phyloP scores from a whole-genome alignment of 495 filamentous ascomycete species.

The Aspergillus olivimuriae region DNA sequence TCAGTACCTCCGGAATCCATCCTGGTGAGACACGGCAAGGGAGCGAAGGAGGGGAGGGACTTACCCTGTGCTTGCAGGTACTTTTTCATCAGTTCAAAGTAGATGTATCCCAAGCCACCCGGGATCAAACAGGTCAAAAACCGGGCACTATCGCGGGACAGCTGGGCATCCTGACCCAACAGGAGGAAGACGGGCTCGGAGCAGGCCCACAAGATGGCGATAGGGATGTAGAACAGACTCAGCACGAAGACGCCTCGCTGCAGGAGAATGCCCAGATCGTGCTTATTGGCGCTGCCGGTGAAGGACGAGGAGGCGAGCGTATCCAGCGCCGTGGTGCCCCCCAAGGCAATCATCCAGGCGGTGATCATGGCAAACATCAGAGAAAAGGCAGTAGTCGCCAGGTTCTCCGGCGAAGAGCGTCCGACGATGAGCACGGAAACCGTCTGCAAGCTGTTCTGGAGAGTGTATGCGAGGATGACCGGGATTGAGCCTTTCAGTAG shows the following conservation, averaged over 20 bases:
- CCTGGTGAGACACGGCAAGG: not conserved
- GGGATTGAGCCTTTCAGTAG: constrained; percentile 66
- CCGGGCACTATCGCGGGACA: constrained; percentile 66
- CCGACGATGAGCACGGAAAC: constrained; percentile 80
- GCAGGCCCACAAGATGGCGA: constrained; percentile 69
- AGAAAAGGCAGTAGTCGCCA: constrained; percentile 80
- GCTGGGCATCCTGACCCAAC: constrained; percentile 73
- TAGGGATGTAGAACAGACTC: constrained; percentile 66
- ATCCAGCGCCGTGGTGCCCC: constrained; percentile 88
- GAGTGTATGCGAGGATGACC: constrained; percentile 80
- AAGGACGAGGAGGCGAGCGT: constrained; percentile 83
- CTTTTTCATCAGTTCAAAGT: constrained; percentile 90
- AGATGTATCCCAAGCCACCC: constrained; percentile 83
- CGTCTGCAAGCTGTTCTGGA: constrained; percentile 87
- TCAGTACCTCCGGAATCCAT: no score
- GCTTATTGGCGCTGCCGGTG: constrained; percentile 74
- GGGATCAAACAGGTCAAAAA: constrained; percentile 78
- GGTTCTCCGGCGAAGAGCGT: constrained; percentile 68
- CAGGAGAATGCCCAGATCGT: constrained; percentile 76
- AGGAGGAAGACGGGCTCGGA: constrained; percentile 70
- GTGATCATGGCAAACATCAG: constrained; percentile 95
- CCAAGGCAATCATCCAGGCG: constrained; percentile 83
- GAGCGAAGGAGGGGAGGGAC: not conserved
- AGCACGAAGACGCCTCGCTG: constrained; percentile 76
- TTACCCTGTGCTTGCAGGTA: constrained; percentile 84